phyloP scores from a whole-genome alignment of 2,329 filamentous ascomycete genomes.

The Ophiostoma novo-ulmi region DNA sequence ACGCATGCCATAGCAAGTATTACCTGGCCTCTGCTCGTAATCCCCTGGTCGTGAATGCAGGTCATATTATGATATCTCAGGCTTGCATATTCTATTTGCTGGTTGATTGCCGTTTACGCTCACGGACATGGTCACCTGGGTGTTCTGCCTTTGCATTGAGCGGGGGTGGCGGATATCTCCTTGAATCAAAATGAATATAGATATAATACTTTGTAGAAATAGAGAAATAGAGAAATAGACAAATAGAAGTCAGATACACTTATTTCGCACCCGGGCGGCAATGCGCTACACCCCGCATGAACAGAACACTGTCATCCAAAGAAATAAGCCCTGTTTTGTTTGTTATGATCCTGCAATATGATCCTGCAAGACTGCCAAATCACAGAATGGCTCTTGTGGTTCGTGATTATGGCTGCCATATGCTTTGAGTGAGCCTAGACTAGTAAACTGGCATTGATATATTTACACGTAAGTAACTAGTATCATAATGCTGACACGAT shows the following conservation, averaged over 20 bases:
- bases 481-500: neutral
- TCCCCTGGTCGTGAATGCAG: neutral
- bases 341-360: neutral
- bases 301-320: neutral
- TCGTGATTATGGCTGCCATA: neutral
- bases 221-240: neutral
- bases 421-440: neutral
- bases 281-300: neutral
- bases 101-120: neutral
- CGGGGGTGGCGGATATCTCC: constrained; percentile 15
- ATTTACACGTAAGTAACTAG: neutral
- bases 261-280: neutral
- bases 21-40: neutral
- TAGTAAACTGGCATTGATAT: neutral
- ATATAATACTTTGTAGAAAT: too few species aligned
- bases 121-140: constrained; percentile 7
- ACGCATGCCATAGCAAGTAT: neutral
- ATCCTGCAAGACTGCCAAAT: neutral
- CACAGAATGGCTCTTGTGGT: neutral
- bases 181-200: neutral
- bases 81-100: neutral
- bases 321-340: neutral
- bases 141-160: constrained; percentile 6
- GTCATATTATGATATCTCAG: neutral
- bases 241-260: neutral